phyloP scores from a whole-genome alignment of 495 filamentous ascomycete species.

The Penicillium macrosclerotiorum region DNA sequence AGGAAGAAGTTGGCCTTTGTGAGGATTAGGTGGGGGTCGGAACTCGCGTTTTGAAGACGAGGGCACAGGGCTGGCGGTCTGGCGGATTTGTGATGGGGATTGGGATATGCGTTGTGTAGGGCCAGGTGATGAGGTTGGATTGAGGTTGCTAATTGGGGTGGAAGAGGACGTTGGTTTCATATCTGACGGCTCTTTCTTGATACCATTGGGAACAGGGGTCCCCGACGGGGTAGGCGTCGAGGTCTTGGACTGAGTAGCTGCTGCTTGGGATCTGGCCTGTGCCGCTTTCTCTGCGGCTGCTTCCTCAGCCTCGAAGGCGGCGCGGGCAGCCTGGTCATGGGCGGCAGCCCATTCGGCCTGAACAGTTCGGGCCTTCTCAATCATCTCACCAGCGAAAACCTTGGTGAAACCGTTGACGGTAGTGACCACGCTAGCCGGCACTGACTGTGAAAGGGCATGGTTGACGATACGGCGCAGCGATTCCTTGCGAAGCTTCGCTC shows the following conservation, averaged over 20 bases:
- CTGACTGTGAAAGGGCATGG: slow-evolving; percentile 84
- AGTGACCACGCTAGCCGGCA: slow-evolving; percentile 72
- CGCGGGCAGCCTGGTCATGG: slow-evolving; percentile 35
- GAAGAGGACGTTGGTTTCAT: slow-evolving; percentile 7
- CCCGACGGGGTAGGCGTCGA: slow-evolving; percentile 18
- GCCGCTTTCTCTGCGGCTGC: slow-evolving; percentile 39
- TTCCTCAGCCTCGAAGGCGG: slow-evolving; percentile 33
- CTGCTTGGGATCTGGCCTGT: slow-evolving; percentile 34
- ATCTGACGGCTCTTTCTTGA: slow-evolving; percentile 27
- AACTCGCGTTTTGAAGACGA: slow-evolving; percentile 22
- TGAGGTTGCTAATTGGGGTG: slow-evolving; percentile 1
- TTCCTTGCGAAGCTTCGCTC: slow-evolving; percentile 64
- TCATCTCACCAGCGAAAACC: slow-evolving; percentile 77
- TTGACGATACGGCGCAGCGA: slow-evolving; percentile 72
- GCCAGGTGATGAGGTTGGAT: slow-evolving; percentile 14
- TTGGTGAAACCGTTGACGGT: slow-evolving; percentile 81
- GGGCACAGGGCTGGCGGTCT: slow-evolving; percentile 9
- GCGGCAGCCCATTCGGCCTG: slow-evolving; percentile 73
- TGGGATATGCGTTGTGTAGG: slow-evolving; percentile 1
- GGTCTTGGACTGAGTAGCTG: slow-evolving; percentile 12
- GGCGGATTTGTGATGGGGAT: slow-evolving; percentile 4
- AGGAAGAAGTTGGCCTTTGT: slow-evolving; percentile 72
- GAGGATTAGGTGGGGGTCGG: slow-evolving; percentile 41
- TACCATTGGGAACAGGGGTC: slow-evolving; percentile 18
- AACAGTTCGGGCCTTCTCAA: slow-evolving; percentile 75